These are phyloP conservation scores for Anthostomella pinea DNA, from an alignment of 2,329 filamentous ascomycete genomes.

Conservation along the genomic window DNA sequence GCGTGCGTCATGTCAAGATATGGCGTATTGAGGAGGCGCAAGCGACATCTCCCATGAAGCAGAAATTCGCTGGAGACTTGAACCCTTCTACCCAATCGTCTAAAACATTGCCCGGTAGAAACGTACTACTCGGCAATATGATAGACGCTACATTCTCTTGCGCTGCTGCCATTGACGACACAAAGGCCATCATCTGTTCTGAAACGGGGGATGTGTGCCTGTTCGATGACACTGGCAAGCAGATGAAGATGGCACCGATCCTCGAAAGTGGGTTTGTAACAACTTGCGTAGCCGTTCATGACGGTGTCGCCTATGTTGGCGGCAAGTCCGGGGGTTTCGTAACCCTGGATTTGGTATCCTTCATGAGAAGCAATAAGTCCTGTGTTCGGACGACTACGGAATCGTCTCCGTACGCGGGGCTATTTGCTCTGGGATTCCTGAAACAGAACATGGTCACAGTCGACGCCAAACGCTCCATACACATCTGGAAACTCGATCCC, in stretches of 20 bases:
- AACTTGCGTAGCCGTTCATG: constrained; percentile 62
- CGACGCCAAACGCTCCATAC: constrained; percentile 72
- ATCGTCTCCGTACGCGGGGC: constrained; percentile 36
- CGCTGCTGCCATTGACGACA: constrained; percentile 67
- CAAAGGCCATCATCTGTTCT: constrained; percentile 77
- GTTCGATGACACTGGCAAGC: constrained; percentile 71
- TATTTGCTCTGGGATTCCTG: constrained; percentile 69
- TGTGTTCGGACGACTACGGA: constrained; percentile 39
- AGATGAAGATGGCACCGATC: constrained; percentile 67
- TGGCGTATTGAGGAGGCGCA: constrained; percentile 77
- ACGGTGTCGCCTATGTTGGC: constrained; percentile 62
- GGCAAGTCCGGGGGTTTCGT: constrained; percentile 62
- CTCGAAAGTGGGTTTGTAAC: constrained; percentile 66
- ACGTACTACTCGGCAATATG: constrained; percentile 78
- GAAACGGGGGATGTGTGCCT: constrained; percentile 89
- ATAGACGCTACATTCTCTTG: constrained; percentile 84
- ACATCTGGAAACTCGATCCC: constrained; percentile 56
- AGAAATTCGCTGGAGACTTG: constrained; percentile 50
- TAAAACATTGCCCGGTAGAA: constrained; percentile 78
- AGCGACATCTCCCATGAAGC: constrained; percentile 61
- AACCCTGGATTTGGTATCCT: constrained; percentile 48
- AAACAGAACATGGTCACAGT: constrained; percentile 68
- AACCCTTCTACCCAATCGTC: constrained; percentile 44
- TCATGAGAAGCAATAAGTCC: constrained; percentile 41
- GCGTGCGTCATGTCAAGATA: constrained; percentile 87